Conservation (phyloP, 306 rosid species). For the Hippophae rhamnoides region DNA sequence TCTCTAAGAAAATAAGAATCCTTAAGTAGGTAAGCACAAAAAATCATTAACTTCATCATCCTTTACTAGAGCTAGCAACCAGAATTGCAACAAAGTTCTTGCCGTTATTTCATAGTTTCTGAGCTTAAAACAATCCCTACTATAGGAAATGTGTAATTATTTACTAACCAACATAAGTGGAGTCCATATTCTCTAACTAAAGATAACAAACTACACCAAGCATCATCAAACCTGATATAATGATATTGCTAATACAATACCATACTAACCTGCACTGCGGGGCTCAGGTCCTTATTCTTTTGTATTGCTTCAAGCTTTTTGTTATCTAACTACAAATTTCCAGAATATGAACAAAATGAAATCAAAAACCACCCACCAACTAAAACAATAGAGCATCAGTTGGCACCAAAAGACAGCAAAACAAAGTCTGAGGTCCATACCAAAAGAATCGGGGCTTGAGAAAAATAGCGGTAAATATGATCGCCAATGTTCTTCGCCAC, state of each 20-base stretch:
- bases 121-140: too few species aligned
- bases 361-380: neutral
- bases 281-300: conserved; percentile 56
- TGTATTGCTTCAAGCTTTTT: conserved; percentile 67
- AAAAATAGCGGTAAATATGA: conserved; percentile 72
- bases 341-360: neutral
- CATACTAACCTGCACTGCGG: conserved; percentile 64
- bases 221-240: too few species aligned
- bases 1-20: too few species aligned
- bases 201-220: too few species aligned
- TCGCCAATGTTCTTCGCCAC: conserved; percentile 83
- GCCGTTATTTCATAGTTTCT: too few species aligned
- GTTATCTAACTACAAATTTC: conserved; percentile 60
- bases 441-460: conserved; percentile 81
- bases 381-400: neutral
- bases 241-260: neutral
- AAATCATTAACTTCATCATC: too few species aligned
- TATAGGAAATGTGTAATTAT: too few species aligned
- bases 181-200: too few species aligned
- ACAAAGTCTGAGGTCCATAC: conserved; percentile 28
- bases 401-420: neutral
- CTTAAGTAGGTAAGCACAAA: too few species aligned
- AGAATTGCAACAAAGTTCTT: too few species aligned
- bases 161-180: too few species aligned
- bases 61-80: too few species aligned